Base-by-base conservation (phyloP, 495 filamentous ascomycete genomes). In the Aspergillus cavernicola region DNA sequence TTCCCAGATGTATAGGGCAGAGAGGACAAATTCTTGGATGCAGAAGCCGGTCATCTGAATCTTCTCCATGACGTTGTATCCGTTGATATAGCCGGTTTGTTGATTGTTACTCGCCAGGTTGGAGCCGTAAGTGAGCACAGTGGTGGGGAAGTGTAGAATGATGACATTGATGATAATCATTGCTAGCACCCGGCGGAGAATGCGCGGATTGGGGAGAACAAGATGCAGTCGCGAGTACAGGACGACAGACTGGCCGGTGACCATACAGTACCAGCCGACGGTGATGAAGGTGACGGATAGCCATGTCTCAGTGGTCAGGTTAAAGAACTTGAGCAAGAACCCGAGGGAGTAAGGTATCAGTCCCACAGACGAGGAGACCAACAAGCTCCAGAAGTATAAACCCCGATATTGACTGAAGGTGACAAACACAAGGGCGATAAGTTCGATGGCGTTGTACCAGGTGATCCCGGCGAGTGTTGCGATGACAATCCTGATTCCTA, bases 181-280 rank as follows among this genome's bases (percentile, higher is more conserved):
- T 48, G 45, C 61, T 13, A 82, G 69, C 0, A 86, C 74, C 26
- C 67, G 64, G 18, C 77, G 74, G 3, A 86, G 69, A 15, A 75
- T 61, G 22, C 65, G 67, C n/a, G 66, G 67, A 22, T 80, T 77
- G 20, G 68, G 67, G 24, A 80, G 65, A 32, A 88, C 71, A 36
- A 87, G 67, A 58, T 86, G 81, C 4, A 88, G 74, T n/a, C 85
- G 78, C 3, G 84, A 87, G 67, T 82, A 88, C 16, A 88, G 71
- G 10, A 88, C 83, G 35, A 87, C 58, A 4, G 81, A 81, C 62
- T 86, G 83, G 15, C 83, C 83, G 0, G 82, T 84, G 4, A 88
- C 81, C 82, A 86, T 85, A 16, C 57, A 59, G 50, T 72, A 80
- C 85, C 84, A 88, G 15, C 84, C 84, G 16, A 81, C 49, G 23